Evolutionary conservation across 2,329 filamentous ascomycete species (phyloP), one percentile per base, ranked within the genome.

Genomic region (Aspergillus hiratsukae): DNA sequence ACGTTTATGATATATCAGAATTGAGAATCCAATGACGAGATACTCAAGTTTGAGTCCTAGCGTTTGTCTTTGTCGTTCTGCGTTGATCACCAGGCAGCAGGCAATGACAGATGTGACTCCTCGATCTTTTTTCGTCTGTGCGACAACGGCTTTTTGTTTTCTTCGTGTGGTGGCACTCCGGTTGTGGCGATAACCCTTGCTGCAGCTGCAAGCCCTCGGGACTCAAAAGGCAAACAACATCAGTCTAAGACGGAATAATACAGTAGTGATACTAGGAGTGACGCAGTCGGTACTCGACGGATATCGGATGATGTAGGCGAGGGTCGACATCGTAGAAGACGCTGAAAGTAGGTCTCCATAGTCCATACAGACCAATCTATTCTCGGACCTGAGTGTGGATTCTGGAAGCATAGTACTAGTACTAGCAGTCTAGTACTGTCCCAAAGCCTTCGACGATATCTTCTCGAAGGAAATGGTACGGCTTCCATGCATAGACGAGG

Each of bases 121-220:
- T 46, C n/a, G 21, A 46, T 27, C 43, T 14, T 51, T 52, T 48
- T 27, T 48, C 35, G 66, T 66, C 67, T 66, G 66, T 69, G 66
- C 66, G 59, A 65, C 57, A 66, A 68, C 64, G 63, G 63, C 64
- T 63, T 66, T 58, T 56, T 55, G 11, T 27, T 41, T 46, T 23
- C 21, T 23, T 53, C 56, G 49, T 55, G 53, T 48, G 49, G 53
- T 53, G 49, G 53, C 51, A 51, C 53, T 40, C 43, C 51, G 41
- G 51, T 51, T 49, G 52, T 51, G 55, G 48, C 52, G 40, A 57
- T 37, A 45, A 27, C 52, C 40, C 41, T 48, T 48, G 28, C 51
- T 51, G 29, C 19, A 43, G n/a, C 40, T 43, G 40, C 40, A 43
- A 50, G 37, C 29, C 49, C 45, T 53, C 27, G 50, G 52, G 50